These are phyloP conservation scores for Ensete ventricosum DNA, from an alignment of 176 grass and related monocot species.

Conservation along the genomic window DNA sequence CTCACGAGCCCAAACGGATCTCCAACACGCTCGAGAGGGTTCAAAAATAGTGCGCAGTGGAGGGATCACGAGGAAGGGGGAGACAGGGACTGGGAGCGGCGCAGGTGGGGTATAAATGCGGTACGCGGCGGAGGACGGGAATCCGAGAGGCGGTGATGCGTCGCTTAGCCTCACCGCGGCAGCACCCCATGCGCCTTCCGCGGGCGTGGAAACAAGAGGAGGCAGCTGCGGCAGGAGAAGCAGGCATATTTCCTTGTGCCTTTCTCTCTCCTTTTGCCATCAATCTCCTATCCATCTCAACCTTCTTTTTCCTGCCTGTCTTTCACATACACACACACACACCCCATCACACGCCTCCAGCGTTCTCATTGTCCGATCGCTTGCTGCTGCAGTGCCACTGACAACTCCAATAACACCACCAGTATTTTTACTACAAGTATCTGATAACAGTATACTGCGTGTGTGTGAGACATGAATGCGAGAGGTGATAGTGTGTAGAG, in stretches of 20 bases:
- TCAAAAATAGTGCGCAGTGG: neutral
- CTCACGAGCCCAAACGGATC: neutral
- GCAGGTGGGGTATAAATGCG: constrained; percentile 2
- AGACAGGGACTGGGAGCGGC: neutral
- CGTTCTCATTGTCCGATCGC: constrained; percentile 15
- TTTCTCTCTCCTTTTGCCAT: neutral
- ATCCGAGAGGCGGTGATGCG: constrained; percentile 12
- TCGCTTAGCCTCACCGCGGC: constrained; percentile 13
- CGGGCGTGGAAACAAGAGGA: neutral
- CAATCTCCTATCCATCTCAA: neutral
- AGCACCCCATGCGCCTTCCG: neutral
- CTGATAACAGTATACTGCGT: constrained; percentile 16
- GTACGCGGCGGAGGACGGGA: constrained; percentile 17
- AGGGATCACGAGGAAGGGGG: neutral
- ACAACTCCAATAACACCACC: constrained; percentile 3
- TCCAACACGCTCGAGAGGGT: neutral
- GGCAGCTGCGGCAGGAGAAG: neutral
- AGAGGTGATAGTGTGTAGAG: neutral
- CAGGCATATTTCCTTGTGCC: neutral
- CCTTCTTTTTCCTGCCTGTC: neutral
- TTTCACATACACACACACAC: too few species aligned
- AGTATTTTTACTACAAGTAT: constrained; percentile 1
- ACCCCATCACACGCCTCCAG: neutral
- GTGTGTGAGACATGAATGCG: neutral
- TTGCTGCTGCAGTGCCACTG: constrained; percentile 33